Evolutionary conservation across 352 stramenopile genomes (phyloP).

Genomic region (Ophiocytium majus): DNA sequence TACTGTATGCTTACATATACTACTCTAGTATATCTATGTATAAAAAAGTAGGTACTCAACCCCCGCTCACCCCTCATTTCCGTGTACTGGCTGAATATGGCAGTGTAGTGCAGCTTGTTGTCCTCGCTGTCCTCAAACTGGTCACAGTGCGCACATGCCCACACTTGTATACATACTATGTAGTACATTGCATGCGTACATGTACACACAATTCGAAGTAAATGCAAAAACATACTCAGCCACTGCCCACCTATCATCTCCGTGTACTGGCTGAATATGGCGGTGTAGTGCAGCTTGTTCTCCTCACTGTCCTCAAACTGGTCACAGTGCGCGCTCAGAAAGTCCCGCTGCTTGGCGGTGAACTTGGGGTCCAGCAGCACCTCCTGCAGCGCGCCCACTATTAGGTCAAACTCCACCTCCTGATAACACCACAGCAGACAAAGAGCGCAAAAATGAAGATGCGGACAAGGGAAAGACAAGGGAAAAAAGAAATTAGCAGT

Average conservation of each 20-base stretch:
- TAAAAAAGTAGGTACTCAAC: neutral
- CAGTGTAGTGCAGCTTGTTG: neutral
- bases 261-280: constrained; percentile 56
- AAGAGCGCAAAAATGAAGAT: too few relatives aligned
- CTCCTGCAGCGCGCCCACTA: constrained; percentile 57
- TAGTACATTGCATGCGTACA: neutral
- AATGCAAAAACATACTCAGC: neutral
- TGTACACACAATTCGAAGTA: neutral
- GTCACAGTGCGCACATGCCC: neutral
- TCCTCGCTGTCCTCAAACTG: constrained; percentile 48
- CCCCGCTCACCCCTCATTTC: constrained; percentile 55
- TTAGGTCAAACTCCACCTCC: constrained; percentile 50
- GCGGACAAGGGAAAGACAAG: too few relatives aligned
- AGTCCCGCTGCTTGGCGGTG: constrained; percentile 42
- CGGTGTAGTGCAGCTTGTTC: constrained; percentile 60
- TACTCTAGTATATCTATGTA: neutral
- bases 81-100: constrained; percentile 1
- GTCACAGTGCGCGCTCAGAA: constrained; percentile 52
- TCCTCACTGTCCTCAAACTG: constrained; percentile 55
- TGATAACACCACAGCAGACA: too few relatives aligned
- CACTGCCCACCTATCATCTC: constrained; percentile 55
- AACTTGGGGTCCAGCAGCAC: constrained; percentile 54
- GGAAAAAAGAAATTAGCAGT: too few relatives aligned
- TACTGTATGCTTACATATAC: neutral
- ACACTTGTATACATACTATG: constrained; percentile 8